Evolutionary conservation across 208 protist species (phyloP).

Genomic region (Jaenimonas drosophilae): DNA sequence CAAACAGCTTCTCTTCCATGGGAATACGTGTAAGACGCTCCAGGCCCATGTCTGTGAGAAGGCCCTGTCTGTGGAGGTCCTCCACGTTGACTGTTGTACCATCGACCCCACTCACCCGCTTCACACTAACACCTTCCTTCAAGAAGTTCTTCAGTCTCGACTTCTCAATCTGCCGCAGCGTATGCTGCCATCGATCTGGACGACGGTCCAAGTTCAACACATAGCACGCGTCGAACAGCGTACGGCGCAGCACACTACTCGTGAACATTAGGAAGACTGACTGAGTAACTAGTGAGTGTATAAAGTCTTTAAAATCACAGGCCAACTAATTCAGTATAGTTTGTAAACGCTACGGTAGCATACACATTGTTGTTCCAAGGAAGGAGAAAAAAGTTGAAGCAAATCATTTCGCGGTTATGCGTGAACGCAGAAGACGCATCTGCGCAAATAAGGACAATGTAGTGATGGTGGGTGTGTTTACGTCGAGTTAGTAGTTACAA

Average conservation of each 20-base stretch:
- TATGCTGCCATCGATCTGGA: constrained; percentile 66
- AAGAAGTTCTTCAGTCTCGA: constrained; percentile 48
- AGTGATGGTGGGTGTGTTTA: no score
- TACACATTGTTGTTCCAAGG: no score
- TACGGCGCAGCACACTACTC: constrained; percentile 6
- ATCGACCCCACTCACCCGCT: constrained; percentile 68
- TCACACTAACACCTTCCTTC: constrained; percentile 23
- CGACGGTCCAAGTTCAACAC: constrained; percentile 85
- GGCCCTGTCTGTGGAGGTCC: constrained; percentile 21
- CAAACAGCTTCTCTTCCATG: constrained; percentile 77
- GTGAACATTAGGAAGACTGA: neutral
- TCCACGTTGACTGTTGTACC: constrained; percentile 49
- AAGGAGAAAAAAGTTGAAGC: no score
- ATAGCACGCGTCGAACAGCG: constrained; percentile 86
- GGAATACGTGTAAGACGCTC: constrained; percentile 63
- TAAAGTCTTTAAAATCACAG: no score
- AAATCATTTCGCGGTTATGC: no score
- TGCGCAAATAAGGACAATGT: no score
- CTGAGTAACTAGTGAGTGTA: no score
- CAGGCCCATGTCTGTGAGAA: constrained; percentile 68
- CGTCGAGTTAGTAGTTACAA: no score
- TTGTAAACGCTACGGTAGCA: no score
- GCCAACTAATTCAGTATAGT: no score
- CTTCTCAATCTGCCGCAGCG: constrained; percentile 41
- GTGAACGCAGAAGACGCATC: no score